Conservation (phyloP, 1,284 basidiomycete species). For the Rhodotorula sp. region DNA sequence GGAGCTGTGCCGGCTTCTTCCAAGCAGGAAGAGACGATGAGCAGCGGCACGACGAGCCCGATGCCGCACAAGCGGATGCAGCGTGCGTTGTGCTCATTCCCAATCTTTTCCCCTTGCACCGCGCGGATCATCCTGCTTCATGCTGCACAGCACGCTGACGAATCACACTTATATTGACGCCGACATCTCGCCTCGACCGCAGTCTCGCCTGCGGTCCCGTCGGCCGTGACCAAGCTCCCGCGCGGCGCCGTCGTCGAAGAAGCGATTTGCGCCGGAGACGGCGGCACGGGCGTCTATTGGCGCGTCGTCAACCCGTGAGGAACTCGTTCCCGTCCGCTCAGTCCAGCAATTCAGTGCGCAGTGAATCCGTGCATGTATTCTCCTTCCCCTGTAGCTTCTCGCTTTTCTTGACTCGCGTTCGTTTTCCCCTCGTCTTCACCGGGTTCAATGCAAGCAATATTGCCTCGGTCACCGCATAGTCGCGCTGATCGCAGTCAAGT, state of each 20-base stretch:
- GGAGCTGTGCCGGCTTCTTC: conserved; percentile 12
- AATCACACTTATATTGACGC: too few relatives aligned
- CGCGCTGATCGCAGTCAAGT: too few relatives aligned
- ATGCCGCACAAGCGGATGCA: conserved; percentile 54
- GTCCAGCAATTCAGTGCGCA: too few relatives aligned
- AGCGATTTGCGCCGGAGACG: conserved; percentile 32
- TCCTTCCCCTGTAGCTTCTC: background rate
- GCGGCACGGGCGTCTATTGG: conserved; percentile 42
- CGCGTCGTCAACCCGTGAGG: conserved; percentile 30
- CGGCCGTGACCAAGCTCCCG: conserved; percentile 2
- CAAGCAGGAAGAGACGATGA: background rate
- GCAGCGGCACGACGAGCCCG: conserved; percentile 42
- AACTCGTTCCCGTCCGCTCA: too few relatives aligned
- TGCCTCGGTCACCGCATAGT: too few relatives aligned
- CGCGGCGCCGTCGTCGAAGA: conserved; percentile 27
- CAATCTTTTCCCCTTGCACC: too few relatives aligned
- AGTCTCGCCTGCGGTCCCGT: conserved; percentile 13
- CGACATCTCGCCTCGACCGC: too few relatives aligned
- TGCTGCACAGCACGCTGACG: background rate
- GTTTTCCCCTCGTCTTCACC: too few relatives aligned
- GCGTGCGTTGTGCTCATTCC: conserved; percentile 51
- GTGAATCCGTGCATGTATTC: too few relatives aligned
- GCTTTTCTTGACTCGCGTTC: too few relatives aligned
- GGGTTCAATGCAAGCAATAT: too few relatives aligned
- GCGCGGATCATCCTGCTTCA: background rate